phyloP scores from a whole-genome alignment of 495 filamentous ascomycete species.

The Cenococcum geophilum region DNA sequence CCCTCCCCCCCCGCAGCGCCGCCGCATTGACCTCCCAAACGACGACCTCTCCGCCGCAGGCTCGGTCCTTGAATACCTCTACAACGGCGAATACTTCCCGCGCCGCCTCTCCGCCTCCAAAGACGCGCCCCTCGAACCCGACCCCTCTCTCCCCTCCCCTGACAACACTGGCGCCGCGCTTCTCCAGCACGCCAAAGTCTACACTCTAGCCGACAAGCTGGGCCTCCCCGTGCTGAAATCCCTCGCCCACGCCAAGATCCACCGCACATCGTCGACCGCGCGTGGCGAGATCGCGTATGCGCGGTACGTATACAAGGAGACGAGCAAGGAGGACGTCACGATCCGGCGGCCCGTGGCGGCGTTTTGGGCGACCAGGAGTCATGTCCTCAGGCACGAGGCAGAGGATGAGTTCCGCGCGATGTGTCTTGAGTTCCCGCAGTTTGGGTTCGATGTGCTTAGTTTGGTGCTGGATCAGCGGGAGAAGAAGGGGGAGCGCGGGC shows the following conservation, averaged over 20 bases:
- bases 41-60: conserved; percentile 77
- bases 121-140: conserved; percentile 48
- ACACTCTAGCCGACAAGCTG: conserved; percentile 81
- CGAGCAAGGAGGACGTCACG: conserved; percentile 56
- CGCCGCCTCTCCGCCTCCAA: conserved; percentile 50
- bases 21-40: conserved; percentile 59
- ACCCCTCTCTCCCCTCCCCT: conserved; percentile 51
- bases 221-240: conserved; percentile 64
- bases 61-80: conserved; percentile 86
- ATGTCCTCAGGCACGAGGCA: conserved; percentile 74
- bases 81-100: conserved; percentile 86
- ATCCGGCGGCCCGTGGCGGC: conserved; percentile 80
- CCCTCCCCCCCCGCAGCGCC: conserved; percentile 42
- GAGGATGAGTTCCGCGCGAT: conserved; percentile 73
- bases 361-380: conserved; percentile 80
- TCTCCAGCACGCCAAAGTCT: conserved; percentile 78
- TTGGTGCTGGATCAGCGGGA: conserved; percentile 62
- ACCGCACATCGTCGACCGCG: conserved; percentile 76
- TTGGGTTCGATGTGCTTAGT: conserved; percentile 81
- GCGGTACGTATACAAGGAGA: conserved; percentile 80
- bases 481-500: conserved; percentile 43
- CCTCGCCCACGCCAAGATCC: conserved; percentile 81
- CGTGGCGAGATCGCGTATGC: conserved; percentile 86
- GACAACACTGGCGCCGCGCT: conserved; percentile 72
- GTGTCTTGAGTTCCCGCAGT: conserved; percentile 85